Evolutionary conservation across 352 stramenopile species (phyloP), one percentile per base, ranked within the genome.

Genomic region (Phytopythium vexans): DNA sequence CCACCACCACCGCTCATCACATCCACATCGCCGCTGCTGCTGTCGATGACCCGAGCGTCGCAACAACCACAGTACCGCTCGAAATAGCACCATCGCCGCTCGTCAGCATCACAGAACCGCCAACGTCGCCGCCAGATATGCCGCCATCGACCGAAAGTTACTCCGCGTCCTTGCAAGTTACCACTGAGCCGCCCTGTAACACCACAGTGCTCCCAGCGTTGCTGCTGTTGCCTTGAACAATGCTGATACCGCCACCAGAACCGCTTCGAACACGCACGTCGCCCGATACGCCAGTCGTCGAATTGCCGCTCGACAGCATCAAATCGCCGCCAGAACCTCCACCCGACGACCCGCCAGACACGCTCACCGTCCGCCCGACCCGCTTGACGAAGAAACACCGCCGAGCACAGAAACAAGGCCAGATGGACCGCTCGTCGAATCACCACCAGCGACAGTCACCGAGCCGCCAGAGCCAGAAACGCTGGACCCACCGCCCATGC

Each of bases 271-370:
- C n/a, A n/a, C n/a, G n/a, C n/a, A n/a, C 57, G 46, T 21, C 52
- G 60, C n/a, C 57, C 15, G 50, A 64, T 21, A 49, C 41, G 40
- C 57, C 57, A 41, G 46, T 56, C 40, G 35, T 36, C 31, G 50
- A 64, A 33, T 39, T 8, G 15, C 60, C 60, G 50, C 60, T 67
- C 27, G 52, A 56, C 21, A 73, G 16, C 16, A 45, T 54, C 40
- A 74, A 54, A 44, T 64, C 43, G 5, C 61, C 65, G 12, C 65
- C 61, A 48, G 60, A 33, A 16, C 55, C 52, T n/a, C n/a, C n/a
- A n/a, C 16, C 46, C 64, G 59, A 68, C 34, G 54, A 72, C 3
- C 52, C 52, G 35, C 59, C 64, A 42, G 50, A 63, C 34, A 65
- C 40, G 36, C 21, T 11, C 33, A 64, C 46, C 58, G 54, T 14